phyloP scores from a whole-genome alignment of 1,284 basidiomycete species.

The Puccinia polysora region DNA sequence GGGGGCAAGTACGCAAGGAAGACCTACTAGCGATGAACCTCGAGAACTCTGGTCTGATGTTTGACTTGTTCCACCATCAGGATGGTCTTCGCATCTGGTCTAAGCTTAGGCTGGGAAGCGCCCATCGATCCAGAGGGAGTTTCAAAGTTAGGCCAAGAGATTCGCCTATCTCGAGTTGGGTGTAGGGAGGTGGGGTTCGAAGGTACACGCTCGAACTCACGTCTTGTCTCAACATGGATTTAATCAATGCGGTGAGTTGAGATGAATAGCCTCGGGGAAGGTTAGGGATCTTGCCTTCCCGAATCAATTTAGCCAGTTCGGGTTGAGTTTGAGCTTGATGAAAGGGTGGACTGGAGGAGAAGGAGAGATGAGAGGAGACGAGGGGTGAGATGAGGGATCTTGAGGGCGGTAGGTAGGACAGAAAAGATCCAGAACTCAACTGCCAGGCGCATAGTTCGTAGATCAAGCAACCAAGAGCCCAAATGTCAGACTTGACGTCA shows the following conservation, averaged over 20 bases:
- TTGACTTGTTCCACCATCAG: slow-evolving; percentile 50
- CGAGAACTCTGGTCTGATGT: slow-evolving; percentile 46
- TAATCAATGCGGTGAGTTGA: slow-evolving; percentile 67
- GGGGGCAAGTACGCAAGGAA: background rate
- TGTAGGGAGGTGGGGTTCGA: too few relatives aligned
- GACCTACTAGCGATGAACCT: slow-evolving; percentile 43
- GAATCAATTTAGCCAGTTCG: slow-evolving; percentile 74
- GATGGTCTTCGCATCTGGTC: slow-evolving; percentile 50
- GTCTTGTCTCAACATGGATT: slow-evolving; percentile 78
- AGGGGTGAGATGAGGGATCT: background rate
- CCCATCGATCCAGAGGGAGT: too few relatives aligned
- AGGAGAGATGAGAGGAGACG: background rate
- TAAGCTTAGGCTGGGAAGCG: slow-evolving; percentile 51
- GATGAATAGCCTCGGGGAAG: slow-evolving; percentile 75
- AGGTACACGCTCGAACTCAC: slow-evolving; percentile 60
- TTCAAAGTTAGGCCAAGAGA: too few relatives aligned
- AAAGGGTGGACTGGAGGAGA: slow-evolving; percentile 64
- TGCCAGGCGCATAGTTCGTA: slow-evolving; percentile 89
- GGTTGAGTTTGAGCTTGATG: slow-evolving; percentile 81
- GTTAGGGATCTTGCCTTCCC: slow-evolving; percentile 78
- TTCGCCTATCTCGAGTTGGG: too few relatives aligned
- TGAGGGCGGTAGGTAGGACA: too few relatives aligned
- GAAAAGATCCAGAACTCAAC: slow-evolving; percentile 51
- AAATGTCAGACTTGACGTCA: slow-evolving; percentile 95
- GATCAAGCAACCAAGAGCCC: slow-evolving; percentile 92